Evolutionary conservation across 2,329 filamentous ascomycete genomes (phyloP), one percentile per base, ranked within the genome.

Genomic region (Aspergillus hortae): DNA sequence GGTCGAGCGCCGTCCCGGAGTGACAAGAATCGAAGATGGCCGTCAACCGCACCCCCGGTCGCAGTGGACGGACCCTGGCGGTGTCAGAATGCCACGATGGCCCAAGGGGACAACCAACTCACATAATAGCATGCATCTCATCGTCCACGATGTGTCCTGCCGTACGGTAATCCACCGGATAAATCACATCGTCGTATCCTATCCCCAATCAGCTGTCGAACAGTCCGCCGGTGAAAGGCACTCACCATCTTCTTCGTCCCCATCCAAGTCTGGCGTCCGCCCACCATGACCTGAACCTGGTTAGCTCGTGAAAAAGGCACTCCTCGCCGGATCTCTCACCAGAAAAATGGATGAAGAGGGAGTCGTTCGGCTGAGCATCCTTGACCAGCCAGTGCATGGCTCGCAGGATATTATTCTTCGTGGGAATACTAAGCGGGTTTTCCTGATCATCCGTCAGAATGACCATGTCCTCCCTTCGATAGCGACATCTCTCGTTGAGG

Each of bases 321-420:
- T n/a, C 11, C 30, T 25, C 30, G 11, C 3, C 4, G 5, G 9
- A 3, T 5, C 3, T 6, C 79, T 53, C 75, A 90, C 89, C 91
- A 32, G 92, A 96, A 70, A 95, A 97, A 75, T 97, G 92, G 73
- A 96, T 94, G 74, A 97, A 96, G 1, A 97, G 80, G 4, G 92
- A 95, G 68, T 97, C 92, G 68, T 96, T 95, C 0, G 91, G 89
- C 53, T 83, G 83, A 5, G 92, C 92, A 67, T 95, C 92, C 72
- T 95, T 95, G 54, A 96, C 91, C n/a, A 97, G 78, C 92, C 92
- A 97, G 66, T 96, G 91, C 92, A 97, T 97, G 21, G 92, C 92
- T 47, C 92, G 82, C 15, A 97, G 72, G 50, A 97, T 95, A 67
- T 97, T 97, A 59, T 90, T 87, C 71, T 96, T 96, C 6, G 90